Evolutionary conservation across 1,284 basidiomycete species (phyloP).

Genomic region (Austropuccinia psidii): DNA sequence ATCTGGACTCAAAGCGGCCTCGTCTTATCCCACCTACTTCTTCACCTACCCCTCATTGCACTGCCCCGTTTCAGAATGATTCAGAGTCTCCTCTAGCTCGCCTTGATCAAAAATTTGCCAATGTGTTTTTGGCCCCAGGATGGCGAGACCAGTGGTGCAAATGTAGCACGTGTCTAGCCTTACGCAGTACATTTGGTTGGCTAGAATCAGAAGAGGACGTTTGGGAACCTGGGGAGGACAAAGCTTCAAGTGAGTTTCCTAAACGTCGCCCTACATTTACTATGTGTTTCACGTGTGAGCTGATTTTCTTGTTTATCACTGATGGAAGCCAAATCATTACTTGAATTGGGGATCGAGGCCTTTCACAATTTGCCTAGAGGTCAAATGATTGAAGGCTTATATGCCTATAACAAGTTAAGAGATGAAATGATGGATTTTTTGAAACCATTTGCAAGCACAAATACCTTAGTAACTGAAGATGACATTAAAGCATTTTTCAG

Average conservation of each 20-base stretch:
- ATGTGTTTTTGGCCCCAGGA: constrained; percentile 10
- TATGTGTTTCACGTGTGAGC: neutral
- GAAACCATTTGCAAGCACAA: constrained; percentile 13
- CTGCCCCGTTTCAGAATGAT: constrained; percentile 6
- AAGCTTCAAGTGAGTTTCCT: constrained; percentile 28
- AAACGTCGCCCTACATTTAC: neutral
- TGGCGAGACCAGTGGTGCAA: constrained; percentile 27
- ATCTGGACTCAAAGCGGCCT: too few species aligned
- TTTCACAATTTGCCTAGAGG: constrained; percentile 15
- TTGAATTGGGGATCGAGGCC: constrained; percentile 31
- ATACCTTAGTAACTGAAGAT: constrained; percentile 20
- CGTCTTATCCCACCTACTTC: too few species aligned
- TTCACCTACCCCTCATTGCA: too few species aligned
- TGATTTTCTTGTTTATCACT: neutral
- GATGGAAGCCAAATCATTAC: constrained; percentile 28
- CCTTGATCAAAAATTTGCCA: neutral
- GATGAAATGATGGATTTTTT: constrained; percentile 13
- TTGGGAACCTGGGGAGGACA: constrained; percentile 35
- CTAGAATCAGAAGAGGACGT: constrained; percentile 27
- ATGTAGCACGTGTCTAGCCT: neutral
- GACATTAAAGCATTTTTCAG: constrained; percentile 20
- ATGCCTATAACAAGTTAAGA: constrained; percentile 26
- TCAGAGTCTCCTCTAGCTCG: neutral
- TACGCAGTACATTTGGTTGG: constrained; percentile 5
- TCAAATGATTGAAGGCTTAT: constrained; percentile 16